phyloP scores from a whole-genome alignment of 495 filamentous ascomycete genomes.

The Patellaria atrata region DNA sequence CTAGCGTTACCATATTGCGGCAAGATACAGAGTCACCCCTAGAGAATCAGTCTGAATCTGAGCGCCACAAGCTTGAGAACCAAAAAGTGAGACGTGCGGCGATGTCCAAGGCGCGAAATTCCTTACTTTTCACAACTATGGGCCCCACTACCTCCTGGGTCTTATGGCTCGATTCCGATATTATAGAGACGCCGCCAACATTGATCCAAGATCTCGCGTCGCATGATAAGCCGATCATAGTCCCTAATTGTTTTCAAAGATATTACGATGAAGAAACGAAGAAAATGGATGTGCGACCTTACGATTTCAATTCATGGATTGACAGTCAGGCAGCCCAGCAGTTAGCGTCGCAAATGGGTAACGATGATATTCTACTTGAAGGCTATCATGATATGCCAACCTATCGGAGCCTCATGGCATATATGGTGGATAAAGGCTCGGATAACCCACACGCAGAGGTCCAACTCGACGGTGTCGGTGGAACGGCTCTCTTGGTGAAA shows the following conservation, averaged over 20 bases:
- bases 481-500: constrained; percentile 86
- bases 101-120: constrained; percentile 89
- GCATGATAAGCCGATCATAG: constrained; percentile 77
- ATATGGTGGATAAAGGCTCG: constrained; percentile 43
- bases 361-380: constrained; percentile 85
- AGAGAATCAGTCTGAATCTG: constrained; percentile 65
- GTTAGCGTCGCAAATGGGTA: constrained; percentile 62
- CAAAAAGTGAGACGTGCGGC: constrained; percentile 76
- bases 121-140: constrained; percentile 89
- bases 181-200: constrained; percentile 71
- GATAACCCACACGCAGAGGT: constrained; percentile 49
- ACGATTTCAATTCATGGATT: constrained; percentile 96
- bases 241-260: constrained; percentile 90
- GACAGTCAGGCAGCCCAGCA: constrained; percentile 65
- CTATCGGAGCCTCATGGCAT: constrained; percentile 85
- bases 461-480: constrained; percentile 80
- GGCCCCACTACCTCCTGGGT: constrained; percentile 93
- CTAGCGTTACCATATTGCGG: constrained; percentile 79
- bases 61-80: constrained; percentile 77
- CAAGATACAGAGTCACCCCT: constrained; percentile 88
- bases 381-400: constrained; percentile 88
- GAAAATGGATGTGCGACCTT: constrained; percentile 59
- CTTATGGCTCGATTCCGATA: constrained; percentile 86
- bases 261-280: constrained; percentile 60
- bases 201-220: constrained; percentile 85